Evolutionary conservation across 106 monocot genomes (phyloP).

Genomic region (Narthecium ossifragum): DNA sequence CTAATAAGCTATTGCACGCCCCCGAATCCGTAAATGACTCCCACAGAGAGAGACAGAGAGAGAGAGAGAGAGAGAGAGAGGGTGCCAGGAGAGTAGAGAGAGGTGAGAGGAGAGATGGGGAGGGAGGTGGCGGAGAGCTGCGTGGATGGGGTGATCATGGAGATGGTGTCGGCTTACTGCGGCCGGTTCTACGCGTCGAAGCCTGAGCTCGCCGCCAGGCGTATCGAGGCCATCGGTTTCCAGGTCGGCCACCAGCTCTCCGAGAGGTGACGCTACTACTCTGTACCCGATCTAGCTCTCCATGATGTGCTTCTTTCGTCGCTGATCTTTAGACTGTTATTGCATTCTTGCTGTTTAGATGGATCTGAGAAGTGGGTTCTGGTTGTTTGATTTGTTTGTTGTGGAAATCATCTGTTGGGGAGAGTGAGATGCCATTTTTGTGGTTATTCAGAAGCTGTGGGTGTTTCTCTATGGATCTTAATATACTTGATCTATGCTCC

Average conservation of each 20-base stretch:
- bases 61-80: background rate
- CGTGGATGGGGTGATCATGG: slow-evolving; percentile 71
- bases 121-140: slow-evolving; percentile 93
- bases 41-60: background rate
- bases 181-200: slow-evolving; percentile 64
- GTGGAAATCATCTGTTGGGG: background rate
- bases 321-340: background rate
- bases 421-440: too few species aligned
- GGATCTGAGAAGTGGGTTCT: too few species aligned
- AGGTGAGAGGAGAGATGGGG: slow-evolving; percentile 75
- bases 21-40: background rate
- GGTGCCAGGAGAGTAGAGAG: slow-evolving; percentile 68
- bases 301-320: background rate
- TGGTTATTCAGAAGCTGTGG: too few species aligned
- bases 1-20: too few species aligned
- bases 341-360: background rate
- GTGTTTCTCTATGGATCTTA: too few species aligned
- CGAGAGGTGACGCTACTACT: slow-evolving; percentile 42
- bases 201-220: slow-evolving; percentile 84
- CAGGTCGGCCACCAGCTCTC: slow-evolving; percentile 95
- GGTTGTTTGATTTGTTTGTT: background rate
- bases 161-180: slow-evolving; percentile 90
- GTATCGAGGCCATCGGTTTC: slow-evolving; percentile 96
- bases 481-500: too few species aligned
- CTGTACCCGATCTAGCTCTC: background rate